Evolutionary conservation across 2,329 filamentous ascomycete species (phyloP).

Genomic region (Phialophora chinensis): DNA sequence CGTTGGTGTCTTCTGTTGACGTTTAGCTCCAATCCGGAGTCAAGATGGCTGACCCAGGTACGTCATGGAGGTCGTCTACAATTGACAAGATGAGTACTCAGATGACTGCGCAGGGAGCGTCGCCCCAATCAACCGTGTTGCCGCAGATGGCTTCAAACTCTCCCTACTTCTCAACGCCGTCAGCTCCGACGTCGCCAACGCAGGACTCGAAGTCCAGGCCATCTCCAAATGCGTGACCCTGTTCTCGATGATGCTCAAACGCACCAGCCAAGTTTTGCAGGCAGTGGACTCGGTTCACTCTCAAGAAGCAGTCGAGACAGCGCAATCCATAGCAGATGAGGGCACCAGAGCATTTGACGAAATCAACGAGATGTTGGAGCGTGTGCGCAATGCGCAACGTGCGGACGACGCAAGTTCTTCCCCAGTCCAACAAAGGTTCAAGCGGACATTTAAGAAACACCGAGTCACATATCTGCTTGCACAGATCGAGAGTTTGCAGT

Average conservation of each 20-base stretch:
- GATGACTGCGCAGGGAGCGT: slow-evolving; percentile 35
- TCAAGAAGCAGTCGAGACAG: slow-evolving; percentile 44
- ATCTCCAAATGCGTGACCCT: slow-evolving; percentile 51
- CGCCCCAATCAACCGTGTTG: slow-evolving; percentile 41
- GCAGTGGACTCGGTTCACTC: slow-evolving; percentile 43
- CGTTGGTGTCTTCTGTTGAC: background rate
- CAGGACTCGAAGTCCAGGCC: slow-evolving; percentile 49
- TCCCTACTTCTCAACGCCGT: slow-evolving; percentile 52
- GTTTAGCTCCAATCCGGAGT: background rate
- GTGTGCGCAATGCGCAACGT: slow-evolving; percentile 36
- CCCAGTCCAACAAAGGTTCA: slow-evolving; percentile 46
- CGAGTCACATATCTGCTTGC: slow-evolving; percentile 51
- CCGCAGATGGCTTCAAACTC: slow-evolving; percentile 47
- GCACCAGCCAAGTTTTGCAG: slow-evolving; percentile 46
- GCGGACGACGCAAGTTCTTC: slow-evolving; percentile 40
- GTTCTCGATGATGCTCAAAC: slow-evolving; percentile 50
- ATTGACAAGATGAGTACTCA: slow-evolving; percentile 6
- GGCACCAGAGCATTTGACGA: slow-evolving; percentile 49
- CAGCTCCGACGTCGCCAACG: slow-evolving; percentile 49
- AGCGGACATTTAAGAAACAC: slow-evolving; percentile 51
- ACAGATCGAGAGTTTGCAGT: slow-evolving; percentile 50
- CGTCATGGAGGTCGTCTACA: background rate
- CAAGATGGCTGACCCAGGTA: slow-evolving; percentile 34
- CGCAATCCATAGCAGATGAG: slow-evolving; percentile 49
- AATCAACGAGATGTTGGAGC: slow-evolving; percentile 51